A percentile compares a stretch with the other conserved stretches of the same genome.
phyloP scores from a whole-genome alignment of 164 flowering plant species.

The Stephania cephalantha region DNA sequence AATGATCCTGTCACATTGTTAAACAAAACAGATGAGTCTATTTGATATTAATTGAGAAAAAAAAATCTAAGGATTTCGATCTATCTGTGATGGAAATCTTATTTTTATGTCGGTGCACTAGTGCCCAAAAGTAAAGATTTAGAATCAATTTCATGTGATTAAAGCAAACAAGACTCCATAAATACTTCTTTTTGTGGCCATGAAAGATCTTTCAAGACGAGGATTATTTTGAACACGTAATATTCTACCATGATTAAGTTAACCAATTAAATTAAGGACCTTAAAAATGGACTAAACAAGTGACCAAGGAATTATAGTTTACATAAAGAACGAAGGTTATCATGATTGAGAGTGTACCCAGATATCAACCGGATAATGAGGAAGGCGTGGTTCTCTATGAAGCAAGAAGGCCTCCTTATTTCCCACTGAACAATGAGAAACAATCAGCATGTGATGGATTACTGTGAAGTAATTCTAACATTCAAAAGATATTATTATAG shows the following conservation, averaged over 20 bases:
- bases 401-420: slow-evolving; percentile 55
- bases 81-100: too few relatives aligned
- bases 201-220: too few relatives aligned
- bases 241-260: too few relatives aligned
- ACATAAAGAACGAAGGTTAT: neutral
- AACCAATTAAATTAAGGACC: neutral
- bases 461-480: neutral
- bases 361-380: slow-evolving; percentile 55
- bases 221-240: too few relatives aligned
- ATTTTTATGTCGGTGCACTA: too few relatives aligned
- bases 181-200: too few relatives aligned
- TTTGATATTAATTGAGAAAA: neutral
- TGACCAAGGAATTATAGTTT: neutral
- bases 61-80: too few relatives aligned
- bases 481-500: neutral
- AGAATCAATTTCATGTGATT: too few relatives aligned
- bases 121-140: neutral
- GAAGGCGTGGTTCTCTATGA: slow-evolving; percentile 49
- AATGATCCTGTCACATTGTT: slow-evolving; percentile 39
- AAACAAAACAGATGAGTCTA: neutral
- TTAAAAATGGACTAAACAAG: neutral
- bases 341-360: slow-evolving; percentile 43
- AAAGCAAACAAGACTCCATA: too few relatives aligned
- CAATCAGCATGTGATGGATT: neutral
- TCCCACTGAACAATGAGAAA: slow-evolving; percentile 60